These are phyloP conservation scores for Mucor circinelloides DNA, from an alignment of 371 early-diverging fungal species.

Conservation along the genomic window DNA sequence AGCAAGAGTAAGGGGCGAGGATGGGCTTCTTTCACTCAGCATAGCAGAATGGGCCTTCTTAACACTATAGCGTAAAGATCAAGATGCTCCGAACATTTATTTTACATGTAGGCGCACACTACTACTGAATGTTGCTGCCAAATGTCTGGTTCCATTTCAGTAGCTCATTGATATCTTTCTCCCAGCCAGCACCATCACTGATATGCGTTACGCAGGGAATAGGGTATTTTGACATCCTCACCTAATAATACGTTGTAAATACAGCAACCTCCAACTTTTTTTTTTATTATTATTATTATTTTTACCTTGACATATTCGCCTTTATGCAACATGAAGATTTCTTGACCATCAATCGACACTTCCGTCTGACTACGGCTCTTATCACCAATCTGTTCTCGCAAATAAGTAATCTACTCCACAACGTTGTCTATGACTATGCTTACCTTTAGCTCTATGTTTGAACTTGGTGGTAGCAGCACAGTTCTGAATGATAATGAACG, in stretches of 20 bases:
- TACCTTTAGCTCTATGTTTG: constrained; percentile 70
- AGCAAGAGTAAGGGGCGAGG: neutral
- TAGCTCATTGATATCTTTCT: constrained; percentile 78
- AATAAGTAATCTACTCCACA: neutral
- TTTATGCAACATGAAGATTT: constrained; percentile 66
- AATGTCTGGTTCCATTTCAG: constrained; percentile 86
- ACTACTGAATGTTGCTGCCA: constrained; percentile 25
- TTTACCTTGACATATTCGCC: constrained; percentile 70
- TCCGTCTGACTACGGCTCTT: constrained; percentile 66
- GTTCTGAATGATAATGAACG: constrained; percentile 93
- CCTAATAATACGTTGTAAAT: constrained; percentile 29
- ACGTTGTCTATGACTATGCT: neutral
- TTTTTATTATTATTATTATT: neutral
- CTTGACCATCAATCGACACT: constrained; percentile 76
- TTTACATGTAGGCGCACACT: too few relatives aligned
- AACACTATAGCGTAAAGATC: too few relatives aligned
- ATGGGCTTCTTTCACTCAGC: too few relatives aligned
- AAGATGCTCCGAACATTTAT: too few relatives aligned
- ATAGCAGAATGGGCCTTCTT: too few relatives aligned
- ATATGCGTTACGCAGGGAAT: constrained; percentile 76
- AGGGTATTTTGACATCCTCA: constrained; percentile 76
- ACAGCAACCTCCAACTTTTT: neutral
- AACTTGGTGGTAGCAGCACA: constrained; percentile 80
- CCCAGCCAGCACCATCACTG: constrained; percentile 72
- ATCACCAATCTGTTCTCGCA: constrained; percentile 57